phyloP scores from a whole-genome alignment of 2,329 filamentous ascomycete species.

The Fusarium sp. region DNA sequence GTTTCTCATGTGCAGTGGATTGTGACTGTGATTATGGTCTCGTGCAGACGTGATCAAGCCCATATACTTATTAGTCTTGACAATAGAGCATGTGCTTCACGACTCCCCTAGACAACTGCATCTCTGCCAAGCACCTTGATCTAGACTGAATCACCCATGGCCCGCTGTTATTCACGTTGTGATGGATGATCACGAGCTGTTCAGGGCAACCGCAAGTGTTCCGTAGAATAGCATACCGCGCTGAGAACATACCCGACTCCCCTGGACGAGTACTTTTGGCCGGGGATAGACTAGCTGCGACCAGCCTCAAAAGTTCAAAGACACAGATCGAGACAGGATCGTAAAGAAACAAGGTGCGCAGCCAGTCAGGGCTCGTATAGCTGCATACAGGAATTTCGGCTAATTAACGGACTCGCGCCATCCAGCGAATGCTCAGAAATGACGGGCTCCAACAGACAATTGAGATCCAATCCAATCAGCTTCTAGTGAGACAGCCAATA shows the following conservation, averaged over 20 bases:
- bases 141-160: conserved; percentile 19
- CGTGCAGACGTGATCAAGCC: conserved; percentile 30
- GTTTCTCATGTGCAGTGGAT: conserved; percentile 19
- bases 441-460: conserved; percentile 4
- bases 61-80: neutral
- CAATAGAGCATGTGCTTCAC: conserved; percentile 32
- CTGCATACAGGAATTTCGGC: conserved; percentile 47
- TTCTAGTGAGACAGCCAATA: conserved; percentile 32
- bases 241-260: conserved; percentile 20
- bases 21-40: conserved; percentile 41
- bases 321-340: conserved; percentile 40
- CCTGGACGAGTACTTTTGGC: conserved; percentile 20
- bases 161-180: conserved; percentile 16
- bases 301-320: conserved; percentile 32
- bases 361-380: conserved; percentile 38
- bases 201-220: conserved; percentile 35
- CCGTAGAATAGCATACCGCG: conserved; percentile 5
- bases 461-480: conserved; percentile 14
- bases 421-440: conserved; percentile 18
- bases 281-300: conserved; percentile 25
- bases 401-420: conserved; percentile 42
- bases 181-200: conserved; percentile 24
- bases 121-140: conserved; percentile 8
- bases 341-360: conserved; percentile 21
- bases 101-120: conserved; percentile 39